Percentiles rank a stretch among this genome's conserved stretches.
phyloP scores from a whole-genome alignment of 257 asterid genomes.

The Solanum pimpinellifolium region DNA sequence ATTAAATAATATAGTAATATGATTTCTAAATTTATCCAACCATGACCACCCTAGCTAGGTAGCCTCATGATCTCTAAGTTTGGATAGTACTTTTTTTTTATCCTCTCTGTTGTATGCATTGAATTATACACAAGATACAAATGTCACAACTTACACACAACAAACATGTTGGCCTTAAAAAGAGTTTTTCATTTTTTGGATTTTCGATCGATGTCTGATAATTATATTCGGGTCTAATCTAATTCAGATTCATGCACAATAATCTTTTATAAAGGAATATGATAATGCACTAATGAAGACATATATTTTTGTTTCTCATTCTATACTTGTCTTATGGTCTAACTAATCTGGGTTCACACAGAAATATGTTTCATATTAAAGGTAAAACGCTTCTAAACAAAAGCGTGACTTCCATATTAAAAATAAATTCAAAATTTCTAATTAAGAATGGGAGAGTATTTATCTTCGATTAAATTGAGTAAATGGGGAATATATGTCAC shows the following conservation, averaged over 20 bases:
- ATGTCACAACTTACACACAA: neutral
- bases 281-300: neutral
- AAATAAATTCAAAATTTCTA: fast-evolving
- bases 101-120: neutral
- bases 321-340: neutral
- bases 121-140: neutral
- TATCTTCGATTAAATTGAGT: neutral
- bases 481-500: neutral
- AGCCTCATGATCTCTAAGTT: neutral
- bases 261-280: no score
- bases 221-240: no score
- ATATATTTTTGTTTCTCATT: neutral
- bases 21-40: neutral
- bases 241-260: no score
- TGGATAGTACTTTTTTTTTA: neutral
- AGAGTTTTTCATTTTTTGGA: neutral
- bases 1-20: neutral
- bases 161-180: neutral
- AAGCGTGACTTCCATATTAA: neutral
- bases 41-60: neutral
- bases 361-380: neutral
- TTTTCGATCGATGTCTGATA: neutral
- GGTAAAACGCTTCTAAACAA: neutral
- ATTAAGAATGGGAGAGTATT: fast-evolving
- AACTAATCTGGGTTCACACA: fast-evolving